These are phyloP conservation scores for Scedosporium minutisporum DNA, from an alignment of 2,329 filamentous ascomycete genomes.

Conservation along the genomic window DNA sequence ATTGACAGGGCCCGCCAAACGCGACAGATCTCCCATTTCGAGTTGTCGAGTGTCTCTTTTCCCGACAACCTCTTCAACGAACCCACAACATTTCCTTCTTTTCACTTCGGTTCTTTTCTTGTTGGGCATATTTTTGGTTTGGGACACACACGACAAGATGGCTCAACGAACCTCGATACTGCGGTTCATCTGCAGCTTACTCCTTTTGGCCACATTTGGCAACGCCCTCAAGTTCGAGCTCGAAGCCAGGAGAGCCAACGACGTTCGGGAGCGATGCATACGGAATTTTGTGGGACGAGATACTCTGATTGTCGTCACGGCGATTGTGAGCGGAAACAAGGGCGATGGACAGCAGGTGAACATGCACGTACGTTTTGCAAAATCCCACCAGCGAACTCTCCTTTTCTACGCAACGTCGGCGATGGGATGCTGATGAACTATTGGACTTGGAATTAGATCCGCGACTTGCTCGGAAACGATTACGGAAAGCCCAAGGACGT, in stretches of 20 bases:
- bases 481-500: constrained; percentile 88
- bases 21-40: constrained; percentile 7
- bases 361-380: constrained; percentile 62
- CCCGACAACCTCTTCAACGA: background rate
- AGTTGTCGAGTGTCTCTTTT: background rate
- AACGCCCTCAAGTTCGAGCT: constrained; percentile 91
- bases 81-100: background rate
- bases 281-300: constrained; percentile 91
- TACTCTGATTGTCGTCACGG: constrained; percentile 90
- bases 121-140: background rate
- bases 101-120: background rate
- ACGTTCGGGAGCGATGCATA: constrained; percentile 78
- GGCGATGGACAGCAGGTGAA: constrained; percentile 91
- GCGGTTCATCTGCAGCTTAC: constrained; percentile 48
- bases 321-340: constrained; percentile 72
- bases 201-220: constrained; percentile 43
- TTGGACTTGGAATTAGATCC: constrained; percentile 56
- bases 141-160: constrained; percentile 24
- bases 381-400: background rate
- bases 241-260: constrained; percentile 47
- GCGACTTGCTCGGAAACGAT: constrained; percentile 90
- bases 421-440: background rate
- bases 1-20: background rate
- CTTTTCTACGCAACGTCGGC: background rate
- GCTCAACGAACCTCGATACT: constrained; percentile 40